Evolutionary conservation across 73 alveolate species (phyloP).

Genomic region (Diophrys sp.): DNA sequence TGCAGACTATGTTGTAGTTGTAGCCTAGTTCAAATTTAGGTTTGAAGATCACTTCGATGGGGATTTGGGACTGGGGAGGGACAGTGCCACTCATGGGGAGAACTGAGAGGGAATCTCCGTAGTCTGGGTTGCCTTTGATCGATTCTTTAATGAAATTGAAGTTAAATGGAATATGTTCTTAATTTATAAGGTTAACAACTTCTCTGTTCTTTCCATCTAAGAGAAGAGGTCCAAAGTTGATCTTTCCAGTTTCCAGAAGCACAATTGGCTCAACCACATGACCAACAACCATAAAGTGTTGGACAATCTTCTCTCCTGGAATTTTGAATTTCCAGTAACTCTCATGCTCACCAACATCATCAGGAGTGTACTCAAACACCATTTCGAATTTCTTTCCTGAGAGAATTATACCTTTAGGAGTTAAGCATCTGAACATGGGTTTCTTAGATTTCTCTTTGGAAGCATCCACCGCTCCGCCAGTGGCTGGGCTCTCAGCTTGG

Average conservation of each 20-base stretch:
- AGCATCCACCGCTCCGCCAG: slow-evolving; percentile 51
- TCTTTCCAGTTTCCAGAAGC: slow-evolving; percentile 95
- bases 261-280: slow-evolving; percentile 98
- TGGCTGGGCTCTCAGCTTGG: slow-evolving; percentile 62
- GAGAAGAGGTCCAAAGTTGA: slow-evolving; percentile 98
- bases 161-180: slow-evolving; percentile 97
- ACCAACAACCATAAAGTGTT: slow-evolving; percentile 96
- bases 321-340: slow-evolving; percentile 96
- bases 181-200: slow-evolving; percentile 90
- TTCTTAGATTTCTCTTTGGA: slow-evolving; percentile 66
- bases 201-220: slow-evolving; percentile 98
- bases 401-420: slow-evolving; percentile 96
- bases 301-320: slow-evolving; percentile 93
- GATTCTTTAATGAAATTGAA: slow-evolving; percentile 89
- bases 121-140: slow-evolving; percentile 84
- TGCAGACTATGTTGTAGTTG: slow-evolving; percentile 94
- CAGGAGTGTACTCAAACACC: slow-evolving; percentile 98
- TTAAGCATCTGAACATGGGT: slow-evolving; percentile 89
- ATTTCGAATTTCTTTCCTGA: slow-evolving; percentile 99
- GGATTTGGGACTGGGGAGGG: slow-evolving; percentile 86
- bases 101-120: slow-evolving; percentile 95
- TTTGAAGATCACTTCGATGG: slow-evolving; percentile 92
- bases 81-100: slow-evolving; percentile 95
- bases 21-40: slow-evolving; percentile 96
- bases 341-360: slow-evolving; percentile 97